These are phyloP conservation scores for Cardamine chenopodiifolia DNA, from an alignment of 345 rosid species.

Conservation along the genomic window DNA sequence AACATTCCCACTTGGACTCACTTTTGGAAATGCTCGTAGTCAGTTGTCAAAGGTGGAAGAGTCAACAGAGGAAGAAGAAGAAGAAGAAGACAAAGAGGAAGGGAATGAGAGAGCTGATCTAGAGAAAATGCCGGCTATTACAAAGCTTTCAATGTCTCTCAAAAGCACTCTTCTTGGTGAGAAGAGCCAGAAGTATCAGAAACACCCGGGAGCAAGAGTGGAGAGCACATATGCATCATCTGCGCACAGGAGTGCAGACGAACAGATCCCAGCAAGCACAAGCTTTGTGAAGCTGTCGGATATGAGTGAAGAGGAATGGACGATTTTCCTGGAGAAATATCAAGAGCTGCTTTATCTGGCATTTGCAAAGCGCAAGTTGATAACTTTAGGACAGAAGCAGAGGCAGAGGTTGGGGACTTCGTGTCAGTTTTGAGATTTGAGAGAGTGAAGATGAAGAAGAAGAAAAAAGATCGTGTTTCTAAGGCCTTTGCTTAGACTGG, in stretches of 20 bases:
- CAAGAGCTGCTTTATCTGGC: conserved; percentile 74
- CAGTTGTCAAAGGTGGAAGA: conserved; percentile 77
- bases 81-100: conserved; percentile 51
- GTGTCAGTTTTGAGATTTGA: conserved; percentile 57
- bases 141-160: conserved; percentile 79
- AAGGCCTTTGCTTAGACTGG: conserved; percentile 23
- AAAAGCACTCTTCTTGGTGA: conserved; percentile 62
- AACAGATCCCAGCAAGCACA: conserved; percentile 75
- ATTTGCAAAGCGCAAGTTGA: conserved; percentile 62
- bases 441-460: conserved; percentile 10
- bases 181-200: conserved; percentile 61
- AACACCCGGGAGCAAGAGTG: conserved; percentile 50
- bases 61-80: conserved; percentile 65
- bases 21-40: conserved; percentile 49
- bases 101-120: conserved; percentile 26
- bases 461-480: conserved; percentile 12
- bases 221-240: conserved; percentile 63
- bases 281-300: conserved; percentile 87
- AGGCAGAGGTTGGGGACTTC: conserved; percentile 69
- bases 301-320: conserved; percentile 81
- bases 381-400: conserved; percentile 71
- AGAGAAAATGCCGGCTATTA: conserved; percentile 47
- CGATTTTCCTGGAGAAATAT: conserved; percentile 66
- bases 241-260: conserved; percentile 87
- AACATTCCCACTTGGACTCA: conserved; percentile 52